Evolutionary conservation across 305 asterid genomes (phyloP), one percentile per base, ranked within the genome.

Genomic region (Stenogyne calaminthoides): DNA sequence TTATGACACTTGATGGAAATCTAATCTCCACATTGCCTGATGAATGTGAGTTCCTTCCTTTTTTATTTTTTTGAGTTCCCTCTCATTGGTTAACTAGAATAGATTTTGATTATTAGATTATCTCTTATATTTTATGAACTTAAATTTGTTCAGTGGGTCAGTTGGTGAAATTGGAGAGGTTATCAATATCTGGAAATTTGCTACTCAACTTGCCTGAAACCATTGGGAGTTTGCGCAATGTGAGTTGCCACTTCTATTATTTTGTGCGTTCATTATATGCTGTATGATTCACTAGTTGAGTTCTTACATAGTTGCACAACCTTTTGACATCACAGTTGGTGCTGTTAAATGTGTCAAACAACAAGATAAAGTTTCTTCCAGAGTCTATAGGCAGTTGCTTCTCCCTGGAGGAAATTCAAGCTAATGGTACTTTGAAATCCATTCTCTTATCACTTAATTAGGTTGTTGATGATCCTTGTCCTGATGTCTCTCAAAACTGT

Each of bases 321-420:
- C 29, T 44, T 79, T 71, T 81, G 63, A 70, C 56, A 34, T 80
- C 85, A 87, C 92, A 92, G 99, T 82, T 95, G 90, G 86, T 90
- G 78, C 84, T 95, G 80, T 79, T 95, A 77, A 90, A 95, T 80
- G 89, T 95, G 69, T 92, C 99, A 51, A 90, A 81, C 85, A 92
- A 95, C 88, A 83, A 90, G 83, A 78, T 95, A 81, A 86, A 85
- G 82, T 77, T 56, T 80, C 93, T 95, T 60, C 98, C 99, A 0
- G 98, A 95, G 80, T 95, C 99, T 64, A 86, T 92, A 76, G 99
- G 99, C 69, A 90, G 97, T 81, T 94, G 99, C 83, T 91, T 81
- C 81, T 92, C 98, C 44, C 82, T 95, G 76, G 99, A 95, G 82
- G 99, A 95, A 82, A 87, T 95, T 73, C 99, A 92, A 78, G 99